Base-by-base conservation (phyloP, 192 early-diverging fungal genomes). In the Coemansia sp. region DNA sequence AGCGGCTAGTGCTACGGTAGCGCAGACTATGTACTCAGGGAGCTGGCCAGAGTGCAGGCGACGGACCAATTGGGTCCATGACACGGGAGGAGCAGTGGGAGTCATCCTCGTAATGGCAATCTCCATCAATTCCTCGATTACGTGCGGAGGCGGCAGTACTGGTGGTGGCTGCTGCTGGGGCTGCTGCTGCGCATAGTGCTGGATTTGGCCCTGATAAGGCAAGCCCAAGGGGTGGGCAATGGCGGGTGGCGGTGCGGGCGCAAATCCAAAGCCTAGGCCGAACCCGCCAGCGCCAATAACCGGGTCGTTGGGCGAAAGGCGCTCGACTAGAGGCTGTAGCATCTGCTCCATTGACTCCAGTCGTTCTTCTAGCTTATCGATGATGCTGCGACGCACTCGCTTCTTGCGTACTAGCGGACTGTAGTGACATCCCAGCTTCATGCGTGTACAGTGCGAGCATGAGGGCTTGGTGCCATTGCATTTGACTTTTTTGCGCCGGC, bases 391-490 rank as follows among this genome's bases (percentile, higher is more conserved):
- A 28, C 84, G 84, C 6, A 71, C 68, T 11, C 84, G 84, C 68
- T 85, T 85, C 67, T 75, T 77, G 70, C 84, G 84, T 37, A 82
- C 84, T 30, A 81, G 68, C 32, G 79, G 79, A 53, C 84, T 85
- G 73, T 85, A 85, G 76, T 85, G 76, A 68, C 84, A 85, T 11
- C 59, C 63, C 6, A 82, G 79, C 71, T 78, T 72, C 78, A 81
- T 81, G 16, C 84, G 75, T 50, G 71, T 69, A 59, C 84, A 85
- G 73, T 81, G 79, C 52, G 73, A 63, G 70, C 84, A 85, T 44
- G 65, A 66, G 9, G 84, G 84, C 76, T 78, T 81, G 53, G 67
- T 63, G 50, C 84, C 84, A 63, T 80, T 81, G 70, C 84, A 85
- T 64, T 82, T 81, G 64, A 85, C 73, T 68, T 85, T 85, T 59